Evolutionary conservation across 2,329 filamentous ascomycete genomes (phyloP), one percentile per base, ranked within the genome.

Genomic region (Kalmusia sp.): DNA sequence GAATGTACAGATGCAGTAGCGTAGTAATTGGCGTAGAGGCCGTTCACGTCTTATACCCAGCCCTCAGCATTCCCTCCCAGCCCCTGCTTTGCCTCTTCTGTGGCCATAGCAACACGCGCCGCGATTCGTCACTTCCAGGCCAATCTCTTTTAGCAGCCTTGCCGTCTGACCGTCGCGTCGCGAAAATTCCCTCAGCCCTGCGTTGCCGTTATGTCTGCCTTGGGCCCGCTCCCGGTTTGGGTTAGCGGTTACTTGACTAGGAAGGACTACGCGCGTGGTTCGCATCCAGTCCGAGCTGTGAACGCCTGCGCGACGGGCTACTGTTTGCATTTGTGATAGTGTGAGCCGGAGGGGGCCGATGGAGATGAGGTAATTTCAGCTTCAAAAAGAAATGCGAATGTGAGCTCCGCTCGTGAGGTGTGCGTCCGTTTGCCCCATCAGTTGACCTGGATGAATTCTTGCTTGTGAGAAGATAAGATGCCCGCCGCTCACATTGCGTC

Each of bases 121-220:
- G 34, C 31, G 21, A 55, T 55, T 49, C 48, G 52, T 38, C 43
- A 28, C 39, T 30, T 54, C 22, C 7, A 45, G 11, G 19, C 25
- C 44, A 43, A 43, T 43, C 39, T 19, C 15, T 43, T n/a, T 21
- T n/a, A 39, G 45, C 51, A 49, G 52, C 44, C 43, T 51, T 22
- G 22, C 52, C 38, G 43, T 55, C 52, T 55, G 47, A 49, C 48
- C 21, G n/a, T 43, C 48, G 49, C 43, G 30, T 43, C 15, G 52
- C 48, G 52, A 48, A 51, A 55, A 51, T 44, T 51, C 33, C 44
- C 48, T 55, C 49, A 44, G 30, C 52, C 47, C 21, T n/a, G 27
- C 19, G 24, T 28, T 28, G 15, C 11, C 17, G 51, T 33, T 33
- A 21, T 43, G 52, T 47, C 30, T 55, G 52, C 52, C 52, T 55